Evolutionary conservation across 2,329 filamentous ascomycete genomes (phyloP), one percentile per base, ranked within the genome.

Genomic region (Dothideomycetidae sp.): DNA sequence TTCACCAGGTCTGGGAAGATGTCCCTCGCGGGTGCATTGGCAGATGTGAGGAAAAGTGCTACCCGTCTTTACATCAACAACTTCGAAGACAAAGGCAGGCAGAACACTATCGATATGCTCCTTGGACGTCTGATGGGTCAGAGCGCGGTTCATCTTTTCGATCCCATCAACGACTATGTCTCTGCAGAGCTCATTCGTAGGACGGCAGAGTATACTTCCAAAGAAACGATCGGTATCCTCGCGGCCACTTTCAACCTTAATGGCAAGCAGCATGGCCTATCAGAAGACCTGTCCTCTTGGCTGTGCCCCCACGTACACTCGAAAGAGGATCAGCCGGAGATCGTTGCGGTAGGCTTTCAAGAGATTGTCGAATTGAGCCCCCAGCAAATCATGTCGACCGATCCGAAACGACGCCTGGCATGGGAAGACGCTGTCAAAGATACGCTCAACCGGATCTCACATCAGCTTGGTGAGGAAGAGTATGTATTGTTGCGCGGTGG

Each of bases 361-460:
- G 90, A 98, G 58, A 96, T 98, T 44, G 90, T 98, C n/a, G 83
- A 93, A 53, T 65, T 98, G 32, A 94, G 84, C 49, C 90, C 92
- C 11, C 88, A 96, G 55, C 90, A 98, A 53, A 96, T 98, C 52
- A 94, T 98, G 85, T 93, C 92, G 46, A 96, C 86, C 42, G 88
- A 98, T 54, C 90, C 90, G 1, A 75, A 77, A 3, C 73, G 82
- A 37, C 82, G 88, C 46, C 77, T 84, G 45, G 63, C 78, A 13
- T 98, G 90, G 90, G 90, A 98, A 55, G 63, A 69, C 37, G 78
- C 81, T 3, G 85, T 96, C 15, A 78, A 78, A 46, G 67, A 66
- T 31, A 83, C 78, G 10, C 60, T 98, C 28, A 94, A 96, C 49
- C 59, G 62, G 9, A 73, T 80, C 45, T 76, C 83, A 12, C 68